Conservation (phyloP, 1,284 basidiomycete species). For the Abortiporus biennis region DNA sequence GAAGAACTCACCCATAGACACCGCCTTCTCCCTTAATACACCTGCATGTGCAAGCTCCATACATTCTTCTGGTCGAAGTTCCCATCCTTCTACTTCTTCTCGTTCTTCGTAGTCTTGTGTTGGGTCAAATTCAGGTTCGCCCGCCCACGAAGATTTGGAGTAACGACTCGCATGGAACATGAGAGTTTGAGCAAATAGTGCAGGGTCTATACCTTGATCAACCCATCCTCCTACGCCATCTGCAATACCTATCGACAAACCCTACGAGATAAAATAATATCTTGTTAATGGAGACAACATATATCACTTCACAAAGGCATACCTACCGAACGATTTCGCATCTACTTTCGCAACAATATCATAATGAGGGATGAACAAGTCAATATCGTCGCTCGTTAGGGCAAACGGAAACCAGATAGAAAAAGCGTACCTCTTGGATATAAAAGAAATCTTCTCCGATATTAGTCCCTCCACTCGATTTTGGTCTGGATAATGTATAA, state of each 20-base stretch:
- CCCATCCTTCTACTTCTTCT: slow-evolving; percentile 58
- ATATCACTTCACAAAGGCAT: slow-evolving; percentile 9
- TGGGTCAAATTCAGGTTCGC: slow-evolving; percentile 54
- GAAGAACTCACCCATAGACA: slow-evolving; percentile 59
- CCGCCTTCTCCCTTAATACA: slow-evolving; percentile 62
- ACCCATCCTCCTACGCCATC: slow-evolving; percentile 71
- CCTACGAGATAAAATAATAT: slow-evolving; percentile 35
- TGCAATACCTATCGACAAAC: slow-evolving; percentile 69
- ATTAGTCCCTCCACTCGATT: slow-evolving; percentile 34
- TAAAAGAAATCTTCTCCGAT: slow-evolving; percentile 81
- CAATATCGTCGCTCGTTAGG: neutral
- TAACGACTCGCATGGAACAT: slow-evolving; percentile 72
- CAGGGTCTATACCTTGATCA: slow-evolving; percentile 79
- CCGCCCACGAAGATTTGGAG: slow-evolving; percentile 67
- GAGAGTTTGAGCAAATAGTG: slow-evolving; percentile 62
- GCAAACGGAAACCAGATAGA: slow-evolving; percentile 3
- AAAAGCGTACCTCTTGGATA: slow-evolving; percentile 55
- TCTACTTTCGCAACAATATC: slow-evolving; percentile 33
- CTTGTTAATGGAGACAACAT: slow-evolving; percentile 4
- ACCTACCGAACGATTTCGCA: slow-evolving; percentile 74
- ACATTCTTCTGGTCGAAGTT: slow-evolving; percentile 65
- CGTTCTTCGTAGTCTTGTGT: slow-evolving; percentile 38
- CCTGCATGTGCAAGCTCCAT: slow-evolving; percentile 69
- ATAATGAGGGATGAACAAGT: neutral
- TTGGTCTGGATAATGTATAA: slow-evolving; percentile 44